A percentile compares a stretch with the other conserved stretches of the same genome.
Evolutionary conservation across 768 basidiomycete genomes (phyloP).

Genomic region (Termitomyces sp.): DNA sequence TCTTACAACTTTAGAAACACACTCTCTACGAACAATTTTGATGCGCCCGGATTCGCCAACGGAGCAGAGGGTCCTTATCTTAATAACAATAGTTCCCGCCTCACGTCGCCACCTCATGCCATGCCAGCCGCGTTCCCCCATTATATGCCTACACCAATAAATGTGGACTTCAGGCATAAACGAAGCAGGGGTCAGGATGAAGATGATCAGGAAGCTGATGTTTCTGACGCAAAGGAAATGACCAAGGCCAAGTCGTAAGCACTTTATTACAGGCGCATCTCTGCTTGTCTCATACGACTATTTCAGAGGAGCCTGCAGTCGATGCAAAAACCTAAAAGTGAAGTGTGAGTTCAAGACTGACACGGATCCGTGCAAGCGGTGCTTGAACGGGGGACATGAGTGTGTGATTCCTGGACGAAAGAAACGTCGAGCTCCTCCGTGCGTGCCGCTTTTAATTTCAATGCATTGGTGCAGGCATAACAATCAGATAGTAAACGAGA

Average conservation of each 20-base stretch:
- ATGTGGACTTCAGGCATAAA: slow-evolving; percentile 27
- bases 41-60: slow-evolving; percentile 10
- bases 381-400: slow-evolving; percentile 63
- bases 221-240: slow-evolving; percentile 29
- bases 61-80: slow-evolving; percentile 5
- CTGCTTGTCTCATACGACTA: slow-evolving; percentile 5
- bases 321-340: slow-evolving; percentile 67
- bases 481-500: slow-evolving; percentile 61
- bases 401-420: slow-evolving; percentile 83
- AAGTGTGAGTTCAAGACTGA: slow-evolving; percentile 73
- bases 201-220: slow-evolving; percentile 34
- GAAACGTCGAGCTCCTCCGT: slow-evolving; percentile 77
- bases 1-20: slow-evolving; percentile 10
- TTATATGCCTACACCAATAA: slow-evolving; percentile 11
- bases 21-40: slow-evolving; percentile 4
- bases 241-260: slow-evolving; percentile 42
- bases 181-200: slow-evolving; percentile 31
- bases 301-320: slow-evolving; percentile 54
- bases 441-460: slow-evolving; percentile 20
- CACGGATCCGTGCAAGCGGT: slow-evolving; percentile 72
- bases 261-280: not conserved
- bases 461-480: not conserved
- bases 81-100: not conserved
- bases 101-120: slow-evolving; percentile 21
- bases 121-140: slow-evolving; percentile 23